phyloP scores from a whole-genome alignment of 306 rosid genomes.

The Begonia fuchsioides region DNA sequence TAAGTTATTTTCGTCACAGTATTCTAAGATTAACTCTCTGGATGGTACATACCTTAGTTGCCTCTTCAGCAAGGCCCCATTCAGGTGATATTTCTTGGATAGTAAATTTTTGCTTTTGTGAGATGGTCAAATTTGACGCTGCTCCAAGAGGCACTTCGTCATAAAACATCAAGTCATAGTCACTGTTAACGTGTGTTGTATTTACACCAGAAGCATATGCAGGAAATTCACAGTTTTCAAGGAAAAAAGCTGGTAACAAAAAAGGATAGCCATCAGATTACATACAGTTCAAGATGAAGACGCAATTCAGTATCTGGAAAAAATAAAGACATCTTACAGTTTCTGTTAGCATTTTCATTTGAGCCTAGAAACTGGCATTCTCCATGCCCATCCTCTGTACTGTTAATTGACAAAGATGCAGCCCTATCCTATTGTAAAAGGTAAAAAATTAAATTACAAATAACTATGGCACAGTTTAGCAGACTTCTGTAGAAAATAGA shows the following conservation, averaged over 20 bases:
- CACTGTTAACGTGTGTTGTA: constrained; percentile 25
- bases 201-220: constrained; percentile 22
- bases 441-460: not conserved
- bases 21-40: no score
- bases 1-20: no score
- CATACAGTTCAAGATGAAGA: no score
- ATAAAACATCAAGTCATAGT: constrained; percentile 19
- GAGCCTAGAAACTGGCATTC: constrained; percentile 28
- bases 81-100: constrained; percentile 70
- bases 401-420: constrained; percentile 19
- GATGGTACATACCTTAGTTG: constrained; percentile 42
- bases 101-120: constrained; percentile 58
- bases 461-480: no score
- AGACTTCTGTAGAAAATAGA: not conserved
- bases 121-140: constrained; percentile 35
- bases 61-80: constrained; percentile 60
- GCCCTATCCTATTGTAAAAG: constrained; percentile 35
- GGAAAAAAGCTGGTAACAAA: constrained; percentile 30
- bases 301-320: not conserved
- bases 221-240: constrained; percentile 18
- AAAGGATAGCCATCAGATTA: constrained; percentile 12
- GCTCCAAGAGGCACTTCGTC: constrained; percentile 29
- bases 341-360: constrained; percentile 19
- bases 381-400: constrained; percentile 27
- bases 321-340: constrained; percentile 22